These are phyloP conservation scores for Apodospora peruviana DNA, from an alignment of 495 filamentous ascomycete genomes.

Conservation along the genomic window DNA sequence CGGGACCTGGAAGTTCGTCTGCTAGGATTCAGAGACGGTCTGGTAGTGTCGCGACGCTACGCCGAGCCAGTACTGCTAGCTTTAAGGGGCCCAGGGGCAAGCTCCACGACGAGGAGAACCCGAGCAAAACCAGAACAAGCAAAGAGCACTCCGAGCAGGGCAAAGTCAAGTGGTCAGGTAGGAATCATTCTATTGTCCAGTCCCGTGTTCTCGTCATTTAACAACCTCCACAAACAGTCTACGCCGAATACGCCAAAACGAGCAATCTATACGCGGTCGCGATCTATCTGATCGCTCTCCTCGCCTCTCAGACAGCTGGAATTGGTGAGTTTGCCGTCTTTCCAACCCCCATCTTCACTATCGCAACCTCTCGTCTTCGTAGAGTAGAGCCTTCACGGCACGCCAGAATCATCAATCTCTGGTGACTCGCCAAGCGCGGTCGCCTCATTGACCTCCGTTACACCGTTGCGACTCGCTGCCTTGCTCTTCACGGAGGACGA, in stretches of 20 bases:
- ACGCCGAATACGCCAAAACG: slow-evolving; percentile 84
- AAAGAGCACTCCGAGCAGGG: slow-evolving; percentile 89
- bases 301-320: slow-evolving; percentile 75
- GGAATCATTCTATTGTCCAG: slow-evolving; percentile 2
- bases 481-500: too few species aligned
- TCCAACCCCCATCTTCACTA: too few species aligned
- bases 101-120: slow-evolving; percentile 71
- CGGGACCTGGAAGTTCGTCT: slow-evolving; percentile 33
- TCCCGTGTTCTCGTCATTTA: slow-evolving; percentile 13
- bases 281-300: slow-evolving; percentile 71
- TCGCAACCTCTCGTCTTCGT: too few species aligned
- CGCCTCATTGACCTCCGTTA: too few species aligned
- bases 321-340: too few species aligned
- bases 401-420: too few species aligned
- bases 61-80: slow-evolving; percentile 86
- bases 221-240: slow-evolving; percentile 42
- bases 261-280: slow-evolving; percentile 81
- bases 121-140: slow-evolving; percentile 69
- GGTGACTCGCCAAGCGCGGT: too few species aligned
- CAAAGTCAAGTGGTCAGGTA: slow-evolving; percentile 87
- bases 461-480: too few species aligned
- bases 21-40: slow-evolving; percentile 47
- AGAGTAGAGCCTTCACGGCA: too few species aligned
- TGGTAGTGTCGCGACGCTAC: slow-evolving; percentile 67
- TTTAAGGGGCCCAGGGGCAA: slow-evolving; percentile 83